phyloP scores from a whole-genome alignment of 352 stramenopile genomes.

The Globisporangium iwayamae region DNA sequence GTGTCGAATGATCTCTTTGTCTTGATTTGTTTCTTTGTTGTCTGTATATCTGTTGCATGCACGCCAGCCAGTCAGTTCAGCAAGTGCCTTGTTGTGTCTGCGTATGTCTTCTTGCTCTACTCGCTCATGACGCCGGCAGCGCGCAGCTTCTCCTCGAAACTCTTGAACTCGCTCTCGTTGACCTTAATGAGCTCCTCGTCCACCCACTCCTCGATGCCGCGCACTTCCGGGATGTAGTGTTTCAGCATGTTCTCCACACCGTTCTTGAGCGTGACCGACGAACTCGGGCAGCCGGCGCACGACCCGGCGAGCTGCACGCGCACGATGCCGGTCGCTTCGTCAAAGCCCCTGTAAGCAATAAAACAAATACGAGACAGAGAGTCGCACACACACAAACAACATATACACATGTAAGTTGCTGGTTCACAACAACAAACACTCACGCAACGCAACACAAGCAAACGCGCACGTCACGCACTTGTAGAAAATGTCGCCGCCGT shows the following conservation, averaged over 20 bases:
- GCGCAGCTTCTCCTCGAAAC: conserved; percentile 79
- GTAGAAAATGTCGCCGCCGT: conserved; percentile 99
- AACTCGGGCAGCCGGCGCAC: conserved; percentile 97
- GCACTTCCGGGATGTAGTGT: conserved; percentile 99
- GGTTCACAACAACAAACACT: not conserved
- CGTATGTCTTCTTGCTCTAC: conserved; percentile 20
- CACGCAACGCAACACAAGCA: not conserved
- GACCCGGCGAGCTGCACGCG: conserved; percentile 91
- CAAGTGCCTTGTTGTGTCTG: too few species aligned
- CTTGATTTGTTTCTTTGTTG: not conserved
- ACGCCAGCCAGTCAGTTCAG: not conserved
- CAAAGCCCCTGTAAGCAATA: conserved; percentile 69
- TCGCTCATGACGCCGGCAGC: conserved; percentile 78
- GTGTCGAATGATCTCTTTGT: not conserved
- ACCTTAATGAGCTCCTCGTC: conserved; percentile 77
- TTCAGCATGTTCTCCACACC: conserved; percentile 99
- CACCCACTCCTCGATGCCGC: conserved; percentile 70
- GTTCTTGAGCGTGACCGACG: conserved; percentile 98
- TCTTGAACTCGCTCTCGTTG: conserved; percentile 80
- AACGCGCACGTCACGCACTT: conserved; percentile 23
- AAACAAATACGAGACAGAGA: not conserved
- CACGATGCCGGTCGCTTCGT: conserved; percentile 92
- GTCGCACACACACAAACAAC: too few species aligned
- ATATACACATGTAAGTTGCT: not conserved
- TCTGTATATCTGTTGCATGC: not conserved